Evolutionary conservation across 2,329 filamentous ascomycete species (phyloP).

Genomic region (Didymella sp.): DNA sequence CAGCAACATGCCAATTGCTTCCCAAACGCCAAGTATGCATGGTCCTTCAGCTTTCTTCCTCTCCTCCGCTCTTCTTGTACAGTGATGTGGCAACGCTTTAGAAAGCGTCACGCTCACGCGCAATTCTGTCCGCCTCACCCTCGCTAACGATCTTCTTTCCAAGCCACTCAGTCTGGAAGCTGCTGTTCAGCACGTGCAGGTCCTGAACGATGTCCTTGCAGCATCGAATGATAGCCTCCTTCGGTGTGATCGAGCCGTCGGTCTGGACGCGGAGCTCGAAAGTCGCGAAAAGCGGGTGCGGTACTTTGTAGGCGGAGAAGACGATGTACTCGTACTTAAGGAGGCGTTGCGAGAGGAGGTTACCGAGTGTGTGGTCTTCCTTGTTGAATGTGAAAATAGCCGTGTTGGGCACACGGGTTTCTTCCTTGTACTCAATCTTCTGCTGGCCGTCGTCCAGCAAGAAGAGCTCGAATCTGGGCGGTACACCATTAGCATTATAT

Average conservation of each 20-base stretch:
- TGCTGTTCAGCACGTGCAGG: slow-evolving; percentile 78
- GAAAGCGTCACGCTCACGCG: slow-evolving; percentile 42
- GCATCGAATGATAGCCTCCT: slow-evolving; percentile 81
- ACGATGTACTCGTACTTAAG: slow-evolving; percentile 82
- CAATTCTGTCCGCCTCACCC: slow-evolving; percentile 44
- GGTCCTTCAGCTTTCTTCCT: neutral
- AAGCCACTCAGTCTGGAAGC: slow-evolving; percentile 82
- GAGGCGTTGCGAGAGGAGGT: slow-evolving; percentile 85
- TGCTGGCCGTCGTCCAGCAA: slow-evolving; percentile 86
- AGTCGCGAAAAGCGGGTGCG: slow-evolving; percentile 52
- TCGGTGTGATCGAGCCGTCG: slow-evolving; percentile 85
- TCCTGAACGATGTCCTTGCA: slow-evolving; percentile 85
- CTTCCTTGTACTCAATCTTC: slow-evolving; percentile 87
- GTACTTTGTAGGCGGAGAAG: slow-evolving; percentile 88
- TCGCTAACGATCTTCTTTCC: slow-evolving; percentile 47
- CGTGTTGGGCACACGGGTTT: slow-evolving; percentile 93
- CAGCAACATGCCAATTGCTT: slow-evolving; percentile 12
- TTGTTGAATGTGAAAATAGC: slow-evolving; percentile 95
- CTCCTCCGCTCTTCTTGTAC: neutral
- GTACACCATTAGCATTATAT: slow-evolving; percentile 6
- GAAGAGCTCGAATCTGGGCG: slow-evolving; percentile 82
- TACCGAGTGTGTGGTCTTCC: slow-evolving; percentile 95
- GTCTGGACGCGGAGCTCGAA: slow-evolving; percentile 87
- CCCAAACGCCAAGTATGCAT: slow-evolving; percentile 20
- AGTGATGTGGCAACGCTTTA: slow-evolving; percentile 8